These are phyloP conservation scores for Pisolithus tinctorius DNA, from an alignment of 768 basidiomycete genomes.

Conservation along the genomic window DNA sequence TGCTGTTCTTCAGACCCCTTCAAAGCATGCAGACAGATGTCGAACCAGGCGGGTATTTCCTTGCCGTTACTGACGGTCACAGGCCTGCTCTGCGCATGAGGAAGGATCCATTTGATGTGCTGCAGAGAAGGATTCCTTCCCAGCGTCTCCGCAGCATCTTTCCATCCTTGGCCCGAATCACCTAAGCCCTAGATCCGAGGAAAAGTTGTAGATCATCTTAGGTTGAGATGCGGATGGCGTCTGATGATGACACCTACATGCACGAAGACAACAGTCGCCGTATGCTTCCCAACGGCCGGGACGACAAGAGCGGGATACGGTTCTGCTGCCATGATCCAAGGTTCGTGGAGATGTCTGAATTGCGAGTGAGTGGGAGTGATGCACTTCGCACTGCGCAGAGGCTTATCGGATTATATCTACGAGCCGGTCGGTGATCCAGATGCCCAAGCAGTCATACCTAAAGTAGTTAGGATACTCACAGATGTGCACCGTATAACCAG, in stretches of 20 bases:
- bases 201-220: neutral
- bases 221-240: neutral
- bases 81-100: conserved; percentile 43
- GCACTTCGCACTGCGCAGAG: no score
- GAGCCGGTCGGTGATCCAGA: neutral
- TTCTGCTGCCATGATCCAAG: neutral
- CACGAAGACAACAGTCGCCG: conserved; percentile 78
- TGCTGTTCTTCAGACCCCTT: no score
- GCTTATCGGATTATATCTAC: neutral
- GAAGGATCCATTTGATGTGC: conserved; percentile 83
- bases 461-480: no score
- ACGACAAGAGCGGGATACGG: conserved; percentile 16
- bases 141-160: conserved; percentile 56
- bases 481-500: no score
- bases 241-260: conserved; percentile 47
- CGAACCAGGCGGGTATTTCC: conserved; percentile 72
- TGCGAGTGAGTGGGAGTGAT: neutral
- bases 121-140: conserved; percentile 32
- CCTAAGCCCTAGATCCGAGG: conserved; percentile 50
- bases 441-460: no score
- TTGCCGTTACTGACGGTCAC: conserved; percentile 56
- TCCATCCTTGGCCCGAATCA: conserved; percentile 55
- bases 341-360: neutral
- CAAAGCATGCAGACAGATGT: conserved; percentile 18
- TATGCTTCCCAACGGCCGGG: conserved; percentile 53